Evolutionary conservation across 768 basidiomycete species (phyloP).

Genomic region (Rhizopogon salebrosus): DNA sequence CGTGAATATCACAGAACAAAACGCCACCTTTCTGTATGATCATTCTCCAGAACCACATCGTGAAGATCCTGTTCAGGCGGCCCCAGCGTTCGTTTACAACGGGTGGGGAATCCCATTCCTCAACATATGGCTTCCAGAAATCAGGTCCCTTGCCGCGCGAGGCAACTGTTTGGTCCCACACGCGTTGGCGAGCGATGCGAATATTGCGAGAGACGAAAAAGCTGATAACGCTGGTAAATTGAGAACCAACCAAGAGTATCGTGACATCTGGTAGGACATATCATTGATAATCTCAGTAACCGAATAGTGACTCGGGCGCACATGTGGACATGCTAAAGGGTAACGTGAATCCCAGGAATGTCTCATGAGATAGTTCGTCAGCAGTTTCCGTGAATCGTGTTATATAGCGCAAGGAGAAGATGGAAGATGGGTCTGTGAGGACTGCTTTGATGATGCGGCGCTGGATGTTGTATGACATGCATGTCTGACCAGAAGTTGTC

Average conservation of each 20-base stretch:
- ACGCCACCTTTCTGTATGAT: conserved; percentile 17
- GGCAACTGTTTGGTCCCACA: conserved; percentile 75
- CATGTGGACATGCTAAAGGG: conserved; percentile 73
- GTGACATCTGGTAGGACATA: conserved; percentile 54
- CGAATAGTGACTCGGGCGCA: conserved; percentile 29
- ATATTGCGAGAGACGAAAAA: conserved; percentile 87
- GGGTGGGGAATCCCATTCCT: conserved; percentile 73
- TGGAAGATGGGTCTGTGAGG: conserved; percentile 20
- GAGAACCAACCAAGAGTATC: conserved; percentile 64
- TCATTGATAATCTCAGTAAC: not conserved
- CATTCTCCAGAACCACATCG: conserved; percentile 11
- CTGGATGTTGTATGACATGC: conserved; percentile 70
- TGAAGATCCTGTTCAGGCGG: conserved; percentile 9
- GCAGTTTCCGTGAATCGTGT: conserved; percentile 24
- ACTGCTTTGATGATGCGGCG: conserved; percentile 49
- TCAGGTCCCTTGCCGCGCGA: conserved; percentile 78
- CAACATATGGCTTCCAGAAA: conserved; percentile 82
- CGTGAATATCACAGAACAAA: not conserved
- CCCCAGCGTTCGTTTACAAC: conserved; percentile 25
- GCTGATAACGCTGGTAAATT: conserved; percentile 67
- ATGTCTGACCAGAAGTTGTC: conserved; percentile 35
- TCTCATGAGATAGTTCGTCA: conserved; percentile 35
- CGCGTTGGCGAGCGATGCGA: conserved; percentile 69
- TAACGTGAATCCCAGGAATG: conserved; percentile 57
- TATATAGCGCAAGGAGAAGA: conserved; percentile 22